phyloP scores from a whole-genome alignment of 108 stramenopile species.

The Skeletonema costatum region DNA sequence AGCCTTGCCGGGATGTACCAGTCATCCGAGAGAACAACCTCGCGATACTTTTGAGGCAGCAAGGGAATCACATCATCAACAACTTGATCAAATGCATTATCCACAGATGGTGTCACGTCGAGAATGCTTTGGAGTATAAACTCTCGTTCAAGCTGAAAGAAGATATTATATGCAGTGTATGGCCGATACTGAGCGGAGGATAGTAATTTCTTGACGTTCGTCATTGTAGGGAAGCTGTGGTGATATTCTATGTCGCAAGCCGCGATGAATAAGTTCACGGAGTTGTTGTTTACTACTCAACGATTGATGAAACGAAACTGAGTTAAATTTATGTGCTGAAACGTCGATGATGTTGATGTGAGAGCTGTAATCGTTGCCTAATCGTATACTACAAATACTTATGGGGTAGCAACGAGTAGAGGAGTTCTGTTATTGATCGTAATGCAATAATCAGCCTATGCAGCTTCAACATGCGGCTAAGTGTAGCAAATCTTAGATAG shows the following conservation, averaged over 20 bases:
- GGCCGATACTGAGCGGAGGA: slow-evolving; percentile 6
- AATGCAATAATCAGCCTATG: neutral
- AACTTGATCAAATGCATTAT: slow-evolving; percentile 6
- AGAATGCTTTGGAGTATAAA: slow-evolving; percentile 32
- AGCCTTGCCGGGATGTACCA: slow-evolving; percentile 19
- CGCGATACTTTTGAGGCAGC: slow-evolving; percentile 18
- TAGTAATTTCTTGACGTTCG: neutral
- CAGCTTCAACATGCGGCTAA: neutral
- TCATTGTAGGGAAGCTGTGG: neutral
- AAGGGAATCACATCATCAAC: slow-evolving; percentile 17
- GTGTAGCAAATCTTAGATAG: no score
- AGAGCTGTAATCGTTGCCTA: neutral
- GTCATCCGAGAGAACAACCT: slow-evolving; percentile 16
- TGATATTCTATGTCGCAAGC: neutral
- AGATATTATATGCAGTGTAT: slow-evolving; percentile 35
- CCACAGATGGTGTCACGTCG: slow-evolving; percentile 5
- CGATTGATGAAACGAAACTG: neutral
- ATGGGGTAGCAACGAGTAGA: neutral
- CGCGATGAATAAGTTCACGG: neutral
- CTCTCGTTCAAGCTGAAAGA: slow-evolving; percentile 44
- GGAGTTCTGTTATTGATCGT: neutral
- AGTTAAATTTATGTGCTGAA: neutral
- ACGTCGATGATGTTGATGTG: neutral
- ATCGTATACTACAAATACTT: neutral
- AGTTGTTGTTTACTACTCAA: neutral